Conservation (phyloP, 495 filamentous ascomycete genomes). For the Astrothelium subdiscretum region DNA sequence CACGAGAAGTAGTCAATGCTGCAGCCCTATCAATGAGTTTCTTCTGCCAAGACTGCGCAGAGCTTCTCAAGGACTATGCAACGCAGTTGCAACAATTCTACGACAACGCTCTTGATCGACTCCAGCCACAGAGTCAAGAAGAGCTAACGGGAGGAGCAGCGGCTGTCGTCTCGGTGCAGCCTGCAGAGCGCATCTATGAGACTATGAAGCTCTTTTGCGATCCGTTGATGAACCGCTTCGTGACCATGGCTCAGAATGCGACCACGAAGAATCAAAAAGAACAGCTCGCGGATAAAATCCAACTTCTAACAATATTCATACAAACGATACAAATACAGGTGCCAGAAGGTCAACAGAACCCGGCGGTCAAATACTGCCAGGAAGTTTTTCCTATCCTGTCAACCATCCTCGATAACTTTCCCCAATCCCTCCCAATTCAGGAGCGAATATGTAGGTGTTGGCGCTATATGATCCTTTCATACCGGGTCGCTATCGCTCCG, state of each 20-base stretch:
- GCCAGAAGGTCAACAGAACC: slow-evolving; percentile 59
- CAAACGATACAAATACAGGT: slow-evolving; percentile 71
- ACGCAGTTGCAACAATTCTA: slow-evolving; percentile 83
- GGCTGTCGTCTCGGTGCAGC: slow-evolving; percentile 77
- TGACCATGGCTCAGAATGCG: slow-evolving; percentile 76
- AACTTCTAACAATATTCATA: slow-evolving; percentile 81
- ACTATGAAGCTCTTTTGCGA: slow-evolving; percentile 89
- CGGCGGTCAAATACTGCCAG: slow-evolving; percentile 90
- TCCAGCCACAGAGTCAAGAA: slow-evolving; percentile 78
- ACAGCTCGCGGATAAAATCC: slow-evolving; percentile 82
- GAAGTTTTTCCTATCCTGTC: slow-evolving; percentile 81
- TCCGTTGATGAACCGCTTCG: slow-evolving; percentile 74
- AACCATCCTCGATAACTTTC: slow-evolving; percentile 75
- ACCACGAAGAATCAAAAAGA: slow-evolving; percentile 68
- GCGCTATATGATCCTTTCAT: slow-evolving; percentile 91
- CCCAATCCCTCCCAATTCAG: slow-evolving; percentile 71
- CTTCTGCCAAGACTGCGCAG: slow-evolving; percentile 87
- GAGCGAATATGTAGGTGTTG: slow-evolving; percentile 91
- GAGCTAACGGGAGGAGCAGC: slow-evolving; percentile 94
- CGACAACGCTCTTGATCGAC: slow-evolving; percentile 69
- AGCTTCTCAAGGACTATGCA: slow-evolving; percentile 68
- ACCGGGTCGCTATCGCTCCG: slow-evolving; percentile 77
- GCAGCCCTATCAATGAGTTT: slow-evolving; percentile 93
- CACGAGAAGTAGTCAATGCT: slow-evolving; percentile 78
- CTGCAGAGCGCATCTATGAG: slow-evolving; percentile 62